These are phyloP conservation scores for Scenedesmus sp. DNA, from an alignment of 163 green algal genomes.

Conservation along the genomic window DNA sequence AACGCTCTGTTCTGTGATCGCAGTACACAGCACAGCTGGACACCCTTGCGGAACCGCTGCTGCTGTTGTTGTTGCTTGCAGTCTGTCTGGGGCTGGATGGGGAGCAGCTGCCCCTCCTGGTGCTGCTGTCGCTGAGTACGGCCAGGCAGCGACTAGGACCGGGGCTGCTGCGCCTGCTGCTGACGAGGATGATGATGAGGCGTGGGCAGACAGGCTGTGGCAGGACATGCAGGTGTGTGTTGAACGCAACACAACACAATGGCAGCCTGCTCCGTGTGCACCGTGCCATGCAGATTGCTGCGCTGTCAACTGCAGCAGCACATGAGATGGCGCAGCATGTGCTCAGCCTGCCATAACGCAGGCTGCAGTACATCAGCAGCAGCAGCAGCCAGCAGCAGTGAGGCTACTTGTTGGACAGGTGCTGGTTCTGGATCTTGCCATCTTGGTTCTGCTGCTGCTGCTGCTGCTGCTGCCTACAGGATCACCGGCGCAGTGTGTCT, in stretches of 20 bases:
- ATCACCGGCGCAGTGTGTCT: background rate
- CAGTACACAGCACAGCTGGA: background rate
- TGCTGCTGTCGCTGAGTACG: background rate
- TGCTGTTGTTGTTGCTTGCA: background rate
- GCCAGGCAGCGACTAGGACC: background rate
- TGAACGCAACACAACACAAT: background rate
- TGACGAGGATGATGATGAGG: slow-evolving; percentile 74
- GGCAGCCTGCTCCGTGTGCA: background rate
- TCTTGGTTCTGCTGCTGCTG: background rate
- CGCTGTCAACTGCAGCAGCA: background rate
- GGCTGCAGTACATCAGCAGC: background rate
- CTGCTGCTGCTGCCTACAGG: background rate
- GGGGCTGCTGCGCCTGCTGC: background rate
- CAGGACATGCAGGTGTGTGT: slow-evolving; percentile 67
- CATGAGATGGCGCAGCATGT: background rate
- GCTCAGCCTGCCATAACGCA: no score
- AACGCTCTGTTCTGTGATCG: background rate
- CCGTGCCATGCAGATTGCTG: background rate
- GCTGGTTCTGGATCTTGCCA: background rate
- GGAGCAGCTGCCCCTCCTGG: background rate
- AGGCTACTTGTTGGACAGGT: background rate
- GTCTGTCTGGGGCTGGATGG: background rate
- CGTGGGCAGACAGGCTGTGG: slow-evolving; percentile 80
- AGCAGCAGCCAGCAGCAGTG: background rate
- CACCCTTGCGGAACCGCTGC: background rate